Base-by-base conservation (phyloP, 2,329 filamentous ascomycete species). In the Scedosporium boydii region DNA sequence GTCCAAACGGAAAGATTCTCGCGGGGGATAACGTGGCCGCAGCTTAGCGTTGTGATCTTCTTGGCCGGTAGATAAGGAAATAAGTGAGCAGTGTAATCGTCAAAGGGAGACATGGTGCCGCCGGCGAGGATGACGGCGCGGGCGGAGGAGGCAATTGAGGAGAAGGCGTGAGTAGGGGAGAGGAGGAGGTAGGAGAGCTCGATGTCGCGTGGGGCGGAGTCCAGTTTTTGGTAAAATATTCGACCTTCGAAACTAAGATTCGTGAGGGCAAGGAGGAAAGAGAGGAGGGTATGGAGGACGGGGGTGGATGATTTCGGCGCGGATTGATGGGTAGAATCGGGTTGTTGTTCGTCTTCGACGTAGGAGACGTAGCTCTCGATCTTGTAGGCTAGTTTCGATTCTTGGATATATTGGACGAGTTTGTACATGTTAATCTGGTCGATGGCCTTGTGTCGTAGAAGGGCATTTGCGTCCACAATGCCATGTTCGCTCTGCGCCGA, bases 61-160 rank as follows among this genome's bases (percentile, higher is more conserved):
- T 78, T 74, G 0, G 80, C 67, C 0, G 83, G 71, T 0, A 96
- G 73, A 58, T 90, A 88, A 0, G 93, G 90, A 65, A 99, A 95
- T 0, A 99, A 80, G 68, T 97, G 90, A 3, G 88, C 82, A 42
- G 83, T 87, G 74, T 96, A 99, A 75, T 98, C 95, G 26, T 88
- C 84, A 78, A 98, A 96, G 0, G 95, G 95, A 2, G 95, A 96
- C 95, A 99, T 98, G 27, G 95, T 99, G 23, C 95, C 95, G 63
- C 95, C 95, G 0, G 93, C 95, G 3, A 99, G 79, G 51, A 99
- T 88, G 3, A 99, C 89, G 1, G 93, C 90, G 63, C 92, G 83
- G 0, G 95, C 91, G 65, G 89, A 87, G 34, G 90, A 86, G 1
- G 93, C 91, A 60, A 98, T 89, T 10, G 93, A 89, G 6, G 88